phyloP scores from a whole-genome alignment of 2,329 filamentous ascomycete species.

The Aspergillus ochraceus region DNA sequence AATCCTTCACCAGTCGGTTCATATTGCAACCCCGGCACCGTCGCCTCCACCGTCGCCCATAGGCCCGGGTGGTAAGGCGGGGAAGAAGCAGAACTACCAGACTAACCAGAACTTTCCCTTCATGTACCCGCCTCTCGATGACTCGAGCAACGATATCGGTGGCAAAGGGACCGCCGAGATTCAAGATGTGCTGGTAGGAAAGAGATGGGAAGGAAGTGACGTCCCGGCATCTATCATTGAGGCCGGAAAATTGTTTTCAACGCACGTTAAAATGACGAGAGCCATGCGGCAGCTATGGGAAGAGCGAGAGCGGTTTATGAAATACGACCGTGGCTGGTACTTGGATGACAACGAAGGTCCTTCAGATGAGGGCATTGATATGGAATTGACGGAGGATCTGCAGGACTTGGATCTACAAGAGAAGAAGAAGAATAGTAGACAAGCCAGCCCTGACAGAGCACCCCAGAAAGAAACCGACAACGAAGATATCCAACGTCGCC shows the following conservation, averaged over 20 bases:
- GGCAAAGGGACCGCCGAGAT: constrained; percentile 82
- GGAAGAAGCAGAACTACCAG: constrained; percentile 99
- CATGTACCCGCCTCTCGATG: constrained; percentile 90
- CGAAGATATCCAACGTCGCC: constrained; percentile 51
- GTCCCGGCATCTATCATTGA: constrained; percentile 91
- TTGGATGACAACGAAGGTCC: constrained; percentile 44
- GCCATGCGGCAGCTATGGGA: constrained; percentile 94
- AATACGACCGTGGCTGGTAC: constrained; percentile 88
- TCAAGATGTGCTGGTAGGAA: constrained; percentile 76
- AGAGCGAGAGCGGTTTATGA: constrained; percentile 86
- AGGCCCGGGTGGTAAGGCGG: constrained; percentile 79
- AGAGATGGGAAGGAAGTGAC: constrained; percentile 90
- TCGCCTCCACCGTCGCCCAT: constrained; percentile 92
- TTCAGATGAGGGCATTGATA: constrained; percentile 37
- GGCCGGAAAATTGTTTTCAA: constrained; percentile 87
- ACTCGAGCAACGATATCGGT: constrained; percentile 82
- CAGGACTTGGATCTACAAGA: constrained; percentile 20
- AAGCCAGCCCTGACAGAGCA: constrained; percentile 12
- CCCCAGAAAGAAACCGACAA: constrained; percentile 34
- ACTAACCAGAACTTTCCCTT: constrained; percentile 99
- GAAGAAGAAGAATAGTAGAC: constrained; percentile 16
- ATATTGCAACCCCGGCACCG: constrained; percentile 96
- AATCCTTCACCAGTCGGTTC: constrained; percentile 92
- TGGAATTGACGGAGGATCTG: constrained; percentile 39
- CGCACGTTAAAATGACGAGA: constrained; percentile 84